Conservation (phyloP, 495 filamentous ascomycete species). For the Penicillium bovifimosum region DNA sequence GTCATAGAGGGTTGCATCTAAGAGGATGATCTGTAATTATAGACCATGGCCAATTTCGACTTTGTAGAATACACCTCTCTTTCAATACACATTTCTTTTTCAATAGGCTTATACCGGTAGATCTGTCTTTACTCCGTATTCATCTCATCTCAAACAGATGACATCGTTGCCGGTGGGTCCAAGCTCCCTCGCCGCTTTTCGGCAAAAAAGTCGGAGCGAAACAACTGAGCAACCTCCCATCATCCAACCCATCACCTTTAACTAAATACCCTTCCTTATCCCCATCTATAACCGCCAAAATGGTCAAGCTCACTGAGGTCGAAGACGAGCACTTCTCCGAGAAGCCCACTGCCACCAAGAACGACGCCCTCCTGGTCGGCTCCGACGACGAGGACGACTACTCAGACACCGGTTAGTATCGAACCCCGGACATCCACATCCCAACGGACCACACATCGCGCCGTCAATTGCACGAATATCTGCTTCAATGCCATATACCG, state of each 20-base stretch:
- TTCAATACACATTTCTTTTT: not conserved
- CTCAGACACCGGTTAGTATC: constrained; percentile 74
- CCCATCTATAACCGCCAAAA: constrained; percentile 45
- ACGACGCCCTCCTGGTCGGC: constrained; percentile 37
- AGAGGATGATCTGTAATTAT: constrained; percentile 21
- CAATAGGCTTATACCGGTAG: too few relatives aligned
- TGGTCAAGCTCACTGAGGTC: constrained; percentile 96
- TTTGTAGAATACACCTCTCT: constrained; percentile 23
- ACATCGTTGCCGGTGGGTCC: constrained; percentile 18
- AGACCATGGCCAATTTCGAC: constrained; percentile 15
- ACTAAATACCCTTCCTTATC: constrained; percentile 13
- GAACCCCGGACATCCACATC: constrained; percentile 5
- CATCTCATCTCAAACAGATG: not conserved
- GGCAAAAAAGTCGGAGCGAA: constrained; percentile 44
- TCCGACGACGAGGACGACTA: constrained; percentile 85
- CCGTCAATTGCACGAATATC: not conserved
- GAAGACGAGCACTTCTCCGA: constrained; percentile 87
- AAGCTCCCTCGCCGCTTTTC: constrained; percentile 42
- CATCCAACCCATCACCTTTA: constrained; percentile 22
- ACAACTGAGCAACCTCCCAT: constrained; percentile 25
- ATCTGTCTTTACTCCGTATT: not conserved
- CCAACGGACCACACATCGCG: constrained; percentile 6
- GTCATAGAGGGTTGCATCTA: constrained; percentile 7
- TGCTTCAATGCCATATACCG: not conserved
- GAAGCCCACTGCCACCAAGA: constrained; percentile 58